Evolutionary conservation across 148 eudicot species (phyloP).

Genomic region (Vaccinium macrocarpon): DNA sequence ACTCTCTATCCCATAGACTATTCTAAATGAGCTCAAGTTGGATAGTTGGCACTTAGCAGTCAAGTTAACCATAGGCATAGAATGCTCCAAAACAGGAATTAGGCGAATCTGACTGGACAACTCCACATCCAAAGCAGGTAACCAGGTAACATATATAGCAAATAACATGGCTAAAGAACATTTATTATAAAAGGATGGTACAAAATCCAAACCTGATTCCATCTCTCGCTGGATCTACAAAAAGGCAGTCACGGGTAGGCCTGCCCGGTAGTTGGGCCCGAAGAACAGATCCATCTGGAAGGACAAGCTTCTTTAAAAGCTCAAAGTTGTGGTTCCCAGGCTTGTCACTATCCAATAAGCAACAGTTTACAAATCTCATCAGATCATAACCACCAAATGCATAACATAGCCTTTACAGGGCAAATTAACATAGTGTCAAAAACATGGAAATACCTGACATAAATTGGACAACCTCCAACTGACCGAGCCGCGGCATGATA

Average conservation of each 20-base stretch:
- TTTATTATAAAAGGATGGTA: background rate
- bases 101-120: background rate
- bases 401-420: background rate
- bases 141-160: background rate
- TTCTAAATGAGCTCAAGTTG: background rate
- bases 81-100: background rate
- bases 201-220: conserved; percentile 55
- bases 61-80: background rate
- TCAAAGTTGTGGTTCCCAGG: conserved; percentile 88
- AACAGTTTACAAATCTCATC: background rate
- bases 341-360: conserved; percentile 62
- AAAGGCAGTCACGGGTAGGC: conserved; percentile 87
- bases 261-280: conserved; percentile 82
- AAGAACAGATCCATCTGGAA: conserved; percentile 91
- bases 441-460: conserved; percentile 61
- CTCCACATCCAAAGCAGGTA: background rate
- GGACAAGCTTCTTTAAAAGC: conserved; percentile 79
- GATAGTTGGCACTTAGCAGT: background rate
- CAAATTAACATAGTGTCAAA: background rate
- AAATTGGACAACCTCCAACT: conserved; percentile 85
- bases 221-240: conserved; percentile 91
- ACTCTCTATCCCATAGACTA: background rate
- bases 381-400: background rate
- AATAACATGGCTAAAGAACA: background rate
- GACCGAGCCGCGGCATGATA: conserved; percentile 96